Conservation (phyloP, 768 basidiomycete species). For the Solioccasus polychromus region DNA sequence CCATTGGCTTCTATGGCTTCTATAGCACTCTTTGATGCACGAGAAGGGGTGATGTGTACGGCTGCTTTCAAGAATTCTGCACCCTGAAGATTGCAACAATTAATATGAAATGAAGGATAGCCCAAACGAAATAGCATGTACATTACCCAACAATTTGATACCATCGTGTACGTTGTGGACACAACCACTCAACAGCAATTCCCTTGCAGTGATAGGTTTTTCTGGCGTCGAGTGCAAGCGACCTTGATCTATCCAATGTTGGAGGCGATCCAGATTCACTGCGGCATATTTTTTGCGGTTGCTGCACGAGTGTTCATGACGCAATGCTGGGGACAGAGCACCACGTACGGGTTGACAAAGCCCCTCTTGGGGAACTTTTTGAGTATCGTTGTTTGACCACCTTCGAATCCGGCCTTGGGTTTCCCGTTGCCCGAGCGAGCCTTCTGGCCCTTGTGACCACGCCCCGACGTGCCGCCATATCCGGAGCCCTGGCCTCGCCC, state of each 20-base stretch:
- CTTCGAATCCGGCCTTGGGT: conserved; percentile 83
- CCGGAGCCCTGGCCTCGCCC: conserved; percentile 93
- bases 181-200: conserved; percentile 82
- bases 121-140: conserved; percentile 34
- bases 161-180: conserved; percentile 88
- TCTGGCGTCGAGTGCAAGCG: conserved; percentile 74
- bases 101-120: not conserved
- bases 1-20: conserved; percentile 77
- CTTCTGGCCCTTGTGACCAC: conserved; percentile 95
- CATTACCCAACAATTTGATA: conserved; percentile 86
- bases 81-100: conserved; percentile 44
- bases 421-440: conserved; percentile 88
- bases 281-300: conserved; percentile 75
- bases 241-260: conserved; percentile 87
- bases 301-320: conserved; percentile 38
- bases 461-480: conserved; percentile 87
- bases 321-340: not conserved
- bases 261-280: conserved; percentile 83
- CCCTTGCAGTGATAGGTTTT: conserved; percentile 83
- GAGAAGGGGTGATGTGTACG: conserved; percentile 78
- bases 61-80: conserved; percentile 61
- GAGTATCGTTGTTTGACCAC: conserved; percentile 93
- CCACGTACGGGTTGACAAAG: conserved; percentile 84
- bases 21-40: conserved; percentile 86
- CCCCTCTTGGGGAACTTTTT: conserved; percentile 91